phyloP scores from a whole-genome alignment of 31 red algal genomes.

The Bonnemaisonia californica region DNA sequence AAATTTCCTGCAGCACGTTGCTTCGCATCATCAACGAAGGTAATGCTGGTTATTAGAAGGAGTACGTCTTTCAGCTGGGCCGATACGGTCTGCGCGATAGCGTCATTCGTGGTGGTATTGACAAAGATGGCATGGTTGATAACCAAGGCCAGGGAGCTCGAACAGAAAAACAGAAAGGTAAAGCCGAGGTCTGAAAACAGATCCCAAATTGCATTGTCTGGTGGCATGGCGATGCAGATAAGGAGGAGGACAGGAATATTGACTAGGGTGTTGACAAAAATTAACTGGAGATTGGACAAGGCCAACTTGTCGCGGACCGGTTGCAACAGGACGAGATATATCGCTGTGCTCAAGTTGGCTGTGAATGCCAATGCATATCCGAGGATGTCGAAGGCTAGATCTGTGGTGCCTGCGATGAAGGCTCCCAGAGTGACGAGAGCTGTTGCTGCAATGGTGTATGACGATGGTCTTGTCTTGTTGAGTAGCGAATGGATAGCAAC shows the following conservation, averaged over 20 bases:
- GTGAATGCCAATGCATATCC: conserved; percentile 77
- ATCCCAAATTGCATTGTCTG: conserved; percentile 14
- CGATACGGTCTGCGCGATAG: conserved; percentile 79
- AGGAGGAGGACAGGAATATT: conserved; percentile 65
- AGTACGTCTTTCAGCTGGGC: conserved; percentile 76
- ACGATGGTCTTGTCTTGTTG: conserved; percentile 32
- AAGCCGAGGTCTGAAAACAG: conserved; percentile 41
- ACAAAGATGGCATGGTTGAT: conserved; percentile 87
- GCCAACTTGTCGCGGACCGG: conserved; percentile 51
- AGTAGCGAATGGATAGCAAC: conserved; percentile 55
- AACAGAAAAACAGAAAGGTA: conserved; percentile 50
- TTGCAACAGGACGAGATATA: conserved; percentile 70
- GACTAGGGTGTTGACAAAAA: conserved; percentile 62
- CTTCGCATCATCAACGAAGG: conserved; percentile 42
- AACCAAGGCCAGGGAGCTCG: conserved; percentile 64
- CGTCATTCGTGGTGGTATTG: conserved; percentile 88
- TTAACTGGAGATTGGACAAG: conserved; percentile 59
- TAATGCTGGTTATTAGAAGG: conserved; percentile 36
- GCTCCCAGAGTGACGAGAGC: conserved; percentile 58
- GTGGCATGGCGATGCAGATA: conserved; percentile 15
- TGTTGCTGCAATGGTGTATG: conserved; percentile 45
- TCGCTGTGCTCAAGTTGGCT: conserved; percentile 76
- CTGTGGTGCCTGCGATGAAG: conserved; percentile 49
- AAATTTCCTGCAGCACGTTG: conserved; percentile 49
- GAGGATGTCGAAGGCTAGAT: conserved; percentile 55